Evolutionary conservation across 805 yeast genomes (phyloP).

Genomic region (Lipomyces starkeyi): DNA sequence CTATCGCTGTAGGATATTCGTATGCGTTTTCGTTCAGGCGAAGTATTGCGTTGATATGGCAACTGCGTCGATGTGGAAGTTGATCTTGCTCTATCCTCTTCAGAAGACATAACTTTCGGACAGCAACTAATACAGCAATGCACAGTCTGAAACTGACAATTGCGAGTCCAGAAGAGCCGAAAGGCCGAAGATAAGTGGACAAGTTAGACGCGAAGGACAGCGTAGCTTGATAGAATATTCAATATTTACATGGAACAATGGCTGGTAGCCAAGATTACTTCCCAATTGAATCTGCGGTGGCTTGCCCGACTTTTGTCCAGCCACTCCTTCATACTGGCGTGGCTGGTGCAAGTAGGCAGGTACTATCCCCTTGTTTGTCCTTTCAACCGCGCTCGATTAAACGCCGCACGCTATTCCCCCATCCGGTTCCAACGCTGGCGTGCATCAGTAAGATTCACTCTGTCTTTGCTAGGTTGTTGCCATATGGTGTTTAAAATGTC

Average conservation of each 20-base stretch:
- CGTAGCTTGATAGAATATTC: neutral
- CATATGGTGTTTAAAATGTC: slow-evolving; percentile 31
- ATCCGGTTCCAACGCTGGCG: no score
- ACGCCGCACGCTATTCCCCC: no score
- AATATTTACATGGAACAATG: neutral
- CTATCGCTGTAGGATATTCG: slow-evolving; percentile 29
- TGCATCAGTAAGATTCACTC: neutral
- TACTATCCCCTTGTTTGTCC: no score
- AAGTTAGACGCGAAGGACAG: neutral
- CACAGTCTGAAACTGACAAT: neutral
- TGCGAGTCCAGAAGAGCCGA: neutral
- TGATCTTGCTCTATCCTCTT: neutral
- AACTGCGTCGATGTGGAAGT: neutral
- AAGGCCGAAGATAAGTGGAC: neutral
- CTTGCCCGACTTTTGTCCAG: no score
- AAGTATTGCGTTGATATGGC: slow-evolving; percentile 6
- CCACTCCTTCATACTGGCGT: no score
- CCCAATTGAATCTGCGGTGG: no score
- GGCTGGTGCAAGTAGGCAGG: no score
- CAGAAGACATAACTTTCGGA: neutral
- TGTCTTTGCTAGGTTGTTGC: neutral
- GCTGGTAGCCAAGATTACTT: neutral
- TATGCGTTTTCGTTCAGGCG: slow-evolving; percentile 31
- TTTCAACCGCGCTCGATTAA: no score
- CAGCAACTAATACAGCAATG: neutral